A percentile compares a stretch with the other conserved stretches of the same genome.
Conservation (phyloP, 169 alveolate genomes). For the Eimeria brunetti region DNA sequence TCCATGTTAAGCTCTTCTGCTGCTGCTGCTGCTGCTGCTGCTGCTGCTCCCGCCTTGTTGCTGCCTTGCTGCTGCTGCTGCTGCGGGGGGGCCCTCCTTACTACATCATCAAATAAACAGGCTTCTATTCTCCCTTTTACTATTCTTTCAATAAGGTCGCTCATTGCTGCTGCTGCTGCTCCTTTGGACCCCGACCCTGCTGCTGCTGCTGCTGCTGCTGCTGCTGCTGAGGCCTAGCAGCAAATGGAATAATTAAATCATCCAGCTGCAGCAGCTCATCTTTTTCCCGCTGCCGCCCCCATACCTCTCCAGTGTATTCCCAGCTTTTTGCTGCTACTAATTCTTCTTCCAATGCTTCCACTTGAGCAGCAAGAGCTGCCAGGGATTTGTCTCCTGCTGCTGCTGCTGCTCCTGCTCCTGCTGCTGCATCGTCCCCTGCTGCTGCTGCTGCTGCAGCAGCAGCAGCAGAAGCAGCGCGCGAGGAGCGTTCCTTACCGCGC, state of each 20-base stretch:
- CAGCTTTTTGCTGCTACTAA: slow-evolving; percentile 61
- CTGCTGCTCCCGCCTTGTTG: slow-evolving; percentile 44
- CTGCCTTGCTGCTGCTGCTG: neutral
- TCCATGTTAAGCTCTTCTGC: slow-evolving; percentile 52
- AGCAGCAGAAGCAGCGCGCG: too few species aligned
- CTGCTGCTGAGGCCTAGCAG: slow-evolving; percentile 36
- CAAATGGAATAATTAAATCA: slow-evolving; percentile 47
- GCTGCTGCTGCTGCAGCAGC: neutral
- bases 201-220: slow-evolving; percentile 51
- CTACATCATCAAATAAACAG: slow-evolving; percentile 64
- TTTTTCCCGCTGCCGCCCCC: slow-evolving; percentile 70
- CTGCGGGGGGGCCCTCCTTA: slow-evolving; percentile 20
- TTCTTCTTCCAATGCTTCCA: slow-evolving; percentile 61
- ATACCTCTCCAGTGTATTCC: slow-evolving; percentile 68
- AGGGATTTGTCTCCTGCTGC: slow-evolving; percentile 26
- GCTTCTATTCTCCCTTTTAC: slow-evolving; percentile 62
- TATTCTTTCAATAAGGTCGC: slow-evolving; percentile 47
- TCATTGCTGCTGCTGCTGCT: slow-evolving; percentile 36
- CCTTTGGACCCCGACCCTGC: neutral
- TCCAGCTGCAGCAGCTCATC: slow-evolving; percentile 52
- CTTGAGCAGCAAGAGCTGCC: slow-evolving; percentile 38
- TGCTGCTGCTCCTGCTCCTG: slow-evolving; percentile 18
- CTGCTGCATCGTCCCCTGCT: neutral
- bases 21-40: slow-evolving; percentile 42
- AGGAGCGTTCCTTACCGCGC: slow-evolving; percentile 19